Evolutionary conservation across 2,329 filamentous ascomycete genomes (phyloP), one percentile per base, ranked within the genome.

Genomic region (Aspergillus sp.): DNA sequence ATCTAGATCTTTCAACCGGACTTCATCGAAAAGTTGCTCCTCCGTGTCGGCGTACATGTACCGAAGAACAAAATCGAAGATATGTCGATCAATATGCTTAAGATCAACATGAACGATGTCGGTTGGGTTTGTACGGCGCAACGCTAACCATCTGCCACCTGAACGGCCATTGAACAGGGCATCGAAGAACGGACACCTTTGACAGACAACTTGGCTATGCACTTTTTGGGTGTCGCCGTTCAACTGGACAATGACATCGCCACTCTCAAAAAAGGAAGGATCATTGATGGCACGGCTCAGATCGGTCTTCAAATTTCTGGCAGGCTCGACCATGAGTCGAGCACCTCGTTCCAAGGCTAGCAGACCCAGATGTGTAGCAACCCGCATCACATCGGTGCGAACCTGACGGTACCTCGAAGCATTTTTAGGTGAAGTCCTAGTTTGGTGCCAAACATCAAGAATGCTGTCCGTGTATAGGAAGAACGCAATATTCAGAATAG

Each of bases 101-200:
- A 98, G 70, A 57, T 98, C 88, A 35, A 98, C 82, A 32, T 74
- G 76, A 44, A 95, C 72, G 10, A 71, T 66, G 27, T 78, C 70
- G 4, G 66, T 62, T 29, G 69, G 58, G 49, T 75, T 53, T 59
- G 64, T 42, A 31, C 81, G 80, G 42, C 90, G 80, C 29, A 79
- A 78, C 39, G 83, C 77, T 13, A 98, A 75, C 93, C 93, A 98
- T 54, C 80, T 79, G 1, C 93, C 93, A 33, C 79, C 78, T 6
- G 93, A 88, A 35, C 89, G 83, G n/a, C 93, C 93, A 54, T 88
- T 77, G 65, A 96, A 97, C 35, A 98, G 75, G 1, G 86, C 87
- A 50, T 91, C 76, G 52, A 98, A 98, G 74, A 96, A 98, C 0
- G 89, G 90, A 56, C 90, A 96, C 52, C 93, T 77, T 57, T 85